Percentiles rank a stretch among this genome's conserved stretches.
phyloP scores from a whole-genome alignment of 2,329 filamentous ascomycete genomes.

The Aspergillus pseudoglaucus region DNA sequence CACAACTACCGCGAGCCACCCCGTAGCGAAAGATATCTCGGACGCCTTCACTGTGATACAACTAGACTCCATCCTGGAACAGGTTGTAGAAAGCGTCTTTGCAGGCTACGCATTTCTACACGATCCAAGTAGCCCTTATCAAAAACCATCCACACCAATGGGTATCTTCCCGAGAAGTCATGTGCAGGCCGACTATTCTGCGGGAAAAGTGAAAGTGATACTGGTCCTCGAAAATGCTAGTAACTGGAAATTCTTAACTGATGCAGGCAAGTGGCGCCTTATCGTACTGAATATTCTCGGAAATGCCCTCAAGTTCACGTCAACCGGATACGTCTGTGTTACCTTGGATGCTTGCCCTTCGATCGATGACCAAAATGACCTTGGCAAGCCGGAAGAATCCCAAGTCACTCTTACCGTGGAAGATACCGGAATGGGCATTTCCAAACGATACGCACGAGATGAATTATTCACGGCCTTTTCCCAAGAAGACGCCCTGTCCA shows the following conservation, averaged over 20 bases:
- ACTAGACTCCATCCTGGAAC: slow-evolving; percentile 10
- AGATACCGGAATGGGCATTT: slow-evolving; percentile 28
- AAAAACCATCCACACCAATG: not conserved
- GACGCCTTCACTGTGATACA: slow-evolving; percentile 5
- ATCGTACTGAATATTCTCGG: slow-evolving; percentile 13
- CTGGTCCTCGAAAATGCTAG: slow-evolving; percentile 7
- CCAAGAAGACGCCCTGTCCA: slow-evolving; percentile 51
- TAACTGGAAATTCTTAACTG: slow-evolving; percentile 8
- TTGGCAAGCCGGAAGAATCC: slow-evolving; percentile 1
- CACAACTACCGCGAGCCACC: not conserved
- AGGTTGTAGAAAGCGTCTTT: slow-evolving; percentile 14
- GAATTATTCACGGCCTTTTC: slow-evolving; percentile 51
- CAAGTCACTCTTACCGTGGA: slow-evolving; percentile 17
- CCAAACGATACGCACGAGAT: slow-evolving; percentile 15
- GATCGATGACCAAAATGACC: not conserved
- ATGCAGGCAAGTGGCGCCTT: slow-evolving; percentile 8
- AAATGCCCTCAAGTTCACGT: slow-evolving; percentile 13
- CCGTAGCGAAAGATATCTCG: not conserved
- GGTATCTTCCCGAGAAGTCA: not conserved
- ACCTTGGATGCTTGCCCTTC: slow-evolving; percentile 2
- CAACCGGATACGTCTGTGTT: slow-evolving; percentile 6
- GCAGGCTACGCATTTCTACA: slow-evolving; percentile 11
- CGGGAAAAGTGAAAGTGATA: slow-evolving; percentile 4
- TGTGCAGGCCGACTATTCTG: slow-evolving; percentile 1
- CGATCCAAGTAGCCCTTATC: not conserved